Conservation (phyloP, 2,329 filamentous ascomycete species). For the Pseudogymnoascus sp. region DNA sequence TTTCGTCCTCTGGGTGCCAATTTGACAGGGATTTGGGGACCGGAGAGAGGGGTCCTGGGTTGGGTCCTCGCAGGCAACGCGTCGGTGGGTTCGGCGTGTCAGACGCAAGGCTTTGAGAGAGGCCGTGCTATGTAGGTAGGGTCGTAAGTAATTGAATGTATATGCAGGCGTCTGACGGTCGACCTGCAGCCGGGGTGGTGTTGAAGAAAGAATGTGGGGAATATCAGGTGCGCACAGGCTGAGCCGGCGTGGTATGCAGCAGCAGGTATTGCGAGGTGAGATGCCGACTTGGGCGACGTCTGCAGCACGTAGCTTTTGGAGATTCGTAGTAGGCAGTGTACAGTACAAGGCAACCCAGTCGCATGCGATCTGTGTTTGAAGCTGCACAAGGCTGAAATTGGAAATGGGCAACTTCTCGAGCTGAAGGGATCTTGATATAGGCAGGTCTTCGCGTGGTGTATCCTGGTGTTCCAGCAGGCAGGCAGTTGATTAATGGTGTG, state of each 20-base stretch:
- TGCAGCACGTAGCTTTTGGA: not conserved
- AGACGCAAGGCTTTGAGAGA: not conserved
- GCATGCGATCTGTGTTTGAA: not conserved
- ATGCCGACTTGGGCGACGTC: constrained; percentile 1
- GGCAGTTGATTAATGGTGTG: not conserved
- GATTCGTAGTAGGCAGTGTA: not conserved
- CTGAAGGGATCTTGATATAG: constrained; percentile 7
- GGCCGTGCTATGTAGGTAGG: not conserved
- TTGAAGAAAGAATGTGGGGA: constrained; percentile 2
- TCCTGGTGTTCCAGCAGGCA: constrained; percentile 5
- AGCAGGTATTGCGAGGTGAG: not conserved
- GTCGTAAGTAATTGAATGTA: not conserved
- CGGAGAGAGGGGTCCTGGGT: not conserved
- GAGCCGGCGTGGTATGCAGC: constrained; percentile 7
- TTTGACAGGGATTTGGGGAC: not conserved
- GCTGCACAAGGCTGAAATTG: constrained; percentile 5
- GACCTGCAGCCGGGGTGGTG: not conserved
- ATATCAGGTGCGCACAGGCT: constrained; percentile 6
- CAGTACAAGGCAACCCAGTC: constrained; percentile 3
- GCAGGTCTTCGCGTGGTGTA: not conserved
- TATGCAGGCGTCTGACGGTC: not conserved
- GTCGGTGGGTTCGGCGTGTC: not conserved
- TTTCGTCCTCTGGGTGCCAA: constrained; percentile 1
- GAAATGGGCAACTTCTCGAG: not conserved
- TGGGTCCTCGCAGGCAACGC: not conserved